phyloP scores from a whole-genome alignment of 2,329 filamentous ascomycete genomes.

The Penicillium concentricum region DNA sequence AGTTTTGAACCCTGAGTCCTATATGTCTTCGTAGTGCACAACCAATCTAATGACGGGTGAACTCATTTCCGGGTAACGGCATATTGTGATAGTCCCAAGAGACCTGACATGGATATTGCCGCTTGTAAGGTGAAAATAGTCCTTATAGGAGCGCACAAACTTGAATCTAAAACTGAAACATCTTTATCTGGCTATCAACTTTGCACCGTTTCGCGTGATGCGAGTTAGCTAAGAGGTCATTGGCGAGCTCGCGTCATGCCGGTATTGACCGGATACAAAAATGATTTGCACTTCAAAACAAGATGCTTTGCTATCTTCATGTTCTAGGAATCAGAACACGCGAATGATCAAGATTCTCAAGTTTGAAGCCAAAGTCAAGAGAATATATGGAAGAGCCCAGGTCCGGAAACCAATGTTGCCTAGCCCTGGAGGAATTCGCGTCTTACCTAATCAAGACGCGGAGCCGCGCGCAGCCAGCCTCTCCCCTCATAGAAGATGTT shows the following conservation, averaged over 20 bases:
- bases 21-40: too few relatives aligned
- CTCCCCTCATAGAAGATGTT: neutral
- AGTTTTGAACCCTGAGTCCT: too few relatives aligned
- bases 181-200: neutral
- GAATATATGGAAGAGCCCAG: too few relatives aligned
- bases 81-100: too few relatives aligned
- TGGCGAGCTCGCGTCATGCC: neutral
- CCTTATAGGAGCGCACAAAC: neutral
- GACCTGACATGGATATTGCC: too few relatives aligned
- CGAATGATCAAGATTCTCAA: neutral
- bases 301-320: neutral
- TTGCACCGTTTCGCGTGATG: neutral
- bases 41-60: too few relatives aligned
- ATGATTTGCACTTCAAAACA: neutral
- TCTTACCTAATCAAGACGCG: neutral
- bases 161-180: too few relatives aligned
- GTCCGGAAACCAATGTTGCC: too few relatives aligned
- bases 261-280: neutral
- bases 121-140: neutral
- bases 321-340: neutral
- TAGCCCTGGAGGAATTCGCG: too few relatives aligned
- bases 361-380: neutral
- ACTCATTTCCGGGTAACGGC: too few relatives aligned
- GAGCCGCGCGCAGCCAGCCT: too few relatives aligned
- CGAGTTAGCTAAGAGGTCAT: neutral